Percentiles rank a stretch among this genome's conserved stretches.
Conservation (phyloP, 116 monocot species). For the Dioscorea cayenensis region DNA sequence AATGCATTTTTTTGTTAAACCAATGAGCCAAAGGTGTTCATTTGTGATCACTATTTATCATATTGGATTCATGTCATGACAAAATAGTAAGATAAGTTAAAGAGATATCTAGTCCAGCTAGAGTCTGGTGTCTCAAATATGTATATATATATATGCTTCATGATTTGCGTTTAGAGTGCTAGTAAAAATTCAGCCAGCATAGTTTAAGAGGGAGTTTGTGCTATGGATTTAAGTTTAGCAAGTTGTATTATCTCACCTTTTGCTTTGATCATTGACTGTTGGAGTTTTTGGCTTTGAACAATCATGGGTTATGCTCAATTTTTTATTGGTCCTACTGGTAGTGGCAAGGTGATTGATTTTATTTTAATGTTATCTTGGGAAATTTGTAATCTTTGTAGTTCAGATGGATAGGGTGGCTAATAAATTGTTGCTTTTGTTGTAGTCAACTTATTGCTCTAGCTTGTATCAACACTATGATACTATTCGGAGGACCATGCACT, state of each 20-base stretch:
- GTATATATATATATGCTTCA: no score
- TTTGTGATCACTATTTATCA: no score
- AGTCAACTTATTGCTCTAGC: constrained; percentile 96
- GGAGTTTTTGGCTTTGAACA: background rate
- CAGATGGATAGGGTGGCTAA: background rate
- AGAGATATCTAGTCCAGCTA: no score
- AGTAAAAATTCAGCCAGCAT: no score
- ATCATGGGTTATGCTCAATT: constrained; percentile 90
- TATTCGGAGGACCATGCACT: constrained; percentile 56
- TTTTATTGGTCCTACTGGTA: constrained; percentile 88
- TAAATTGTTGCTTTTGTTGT: background rate
- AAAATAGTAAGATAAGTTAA: no score
- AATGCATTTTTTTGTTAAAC: no score
- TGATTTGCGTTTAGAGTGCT: no score
- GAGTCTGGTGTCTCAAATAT: no score
- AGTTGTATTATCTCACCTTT: constrained; percentile 8
- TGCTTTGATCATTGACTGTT: background rate
- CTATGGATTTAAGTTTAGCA: no score
- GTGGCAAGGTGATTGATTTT: constrained; percentile 62
- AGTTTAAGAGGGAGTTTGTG: no score
- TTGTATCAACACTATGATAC: constrained; percentile 75
- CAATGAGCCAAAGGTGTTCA: no score
- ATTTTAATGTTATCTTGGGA: background rate
- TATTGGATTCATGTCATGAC: no score
- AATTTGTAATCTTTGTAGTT: background rate